phyloP scores from a whole-genome alignment of 495 filamentous ascomycete species.

The Aspergillus asperescens region DNA sequence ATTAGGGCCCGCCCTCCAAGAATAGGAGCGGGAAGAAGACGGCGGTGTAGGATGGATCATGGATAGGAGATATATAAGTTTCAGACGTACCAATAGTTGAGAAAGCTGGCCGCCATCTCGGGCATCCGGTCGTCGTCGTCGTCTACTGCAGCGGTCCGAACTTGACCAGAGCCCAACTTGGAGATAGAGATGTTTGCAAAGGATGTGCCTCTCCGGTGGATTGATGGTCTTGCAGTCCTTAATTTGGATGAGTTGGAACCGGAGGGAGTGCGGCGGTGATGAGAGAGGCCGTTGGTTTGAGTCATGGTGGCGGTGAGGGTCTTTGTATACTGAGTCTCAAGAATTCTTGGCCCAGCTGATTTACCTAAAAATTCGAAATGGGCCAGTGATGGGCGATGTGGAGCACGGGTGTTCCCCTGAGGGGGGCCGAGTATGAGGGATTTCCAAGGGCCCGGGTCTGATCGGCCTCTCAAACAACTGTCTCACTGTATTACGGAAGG shows the following conservation, averaged over 20 bases:
- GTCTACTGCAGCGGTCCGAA: conserved; percentile 22
- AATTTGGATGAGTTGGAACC: conserved; percentile 33
- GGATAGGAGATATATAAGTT: not conserved
- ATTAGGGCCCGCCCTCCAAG: conserved; percentile 5
- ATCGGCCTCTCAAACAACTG: conserved; percentile 10
- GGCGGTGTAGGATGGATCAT: conserved; percentile 2
- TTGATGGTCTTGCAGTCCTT: conserved; percentile 28
- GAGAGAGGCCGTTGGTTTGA: conserved; percentile 28
- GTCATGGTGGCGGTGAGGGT: conserved; percentile 45
- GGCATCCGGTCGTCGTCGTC: conserved; percentile 49
- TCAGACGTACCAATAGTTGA: conserved; percentile 58
- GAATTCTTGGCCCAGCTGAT: conserved; percentile 10
- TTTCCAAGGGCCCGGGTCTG: conserved; percentile 20
- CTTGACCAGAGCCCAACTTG: conserved; percentile 37
- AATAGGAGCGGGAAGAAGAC: not conserved
- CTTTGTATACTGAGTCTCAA: conserved; percentile 22
- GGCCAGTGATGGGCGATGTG: conserved; percentile 34
- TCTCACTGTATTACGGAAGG: conserved; percentile 14
- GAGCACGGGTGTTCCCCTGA: conserved; percentile 29
- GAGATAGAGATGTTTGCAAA: conserved; percentile 31
- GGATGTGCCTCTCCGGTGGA: conserved; percentile 37
- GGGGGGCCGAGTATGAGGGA: conserved; percentile 30
- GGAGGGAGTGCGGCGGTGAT: conserved; percentile 35
- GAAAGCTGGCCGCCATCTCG: conserved; percentile 57
- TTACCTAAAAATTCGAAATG: conserved; percentile 29